phyloP scores from a whole-genome alignment of 2,329 filamentous ascomycete genomes.

The Thermothelomyces thermophilus region DNA sequence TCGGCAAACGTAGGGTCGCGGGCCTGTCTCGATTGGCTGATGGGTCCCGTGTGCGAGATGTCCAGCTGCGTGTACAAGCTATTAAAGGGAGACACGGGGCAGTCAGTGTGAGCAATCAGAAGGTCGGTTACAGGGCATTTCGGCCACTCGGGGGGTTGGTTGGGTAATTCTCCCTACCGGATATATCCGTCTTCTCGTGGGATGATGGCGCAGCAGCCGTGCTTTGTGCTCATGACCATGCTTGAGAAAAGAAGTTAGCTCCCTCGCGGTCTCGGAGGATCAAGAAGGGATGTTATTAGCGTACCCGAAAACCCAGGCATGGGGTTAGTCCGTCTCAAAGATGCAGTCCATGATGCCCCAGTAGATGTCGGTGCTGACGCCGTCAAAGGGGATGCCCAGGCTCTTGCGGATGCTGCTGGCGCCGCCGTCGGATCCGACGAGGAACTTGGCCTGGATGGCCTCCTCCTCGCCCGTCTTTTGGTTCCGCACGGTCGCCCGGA shows the following conservation, averaged over 20 bases:
- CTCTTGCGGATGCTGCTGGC: not conserved
- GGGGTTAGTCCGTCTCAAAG: not conserved
- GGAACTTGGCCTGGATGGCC: not conserved
- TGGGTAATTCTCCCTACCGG: not conserved
- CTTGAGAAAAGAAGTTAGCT: too few relatives aligned
- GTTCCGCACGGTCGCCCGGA: not conserved
- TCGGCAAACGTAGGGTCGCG: not conserved
- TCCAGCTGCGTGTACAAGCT: not conserved
- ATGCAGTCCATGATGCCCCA: constrained; percentile 1
- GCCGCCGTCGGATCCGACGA: not conserved
- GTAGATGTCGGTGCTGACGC: not conserved
- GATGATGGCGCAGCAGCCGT: not conserved
- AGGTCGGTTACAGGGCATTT: too few relatives aligned
- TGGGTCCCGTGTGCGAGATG: not conserved
- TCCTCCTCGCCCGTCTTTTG: not conserved
- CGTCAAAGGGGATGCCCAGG: not conserved
- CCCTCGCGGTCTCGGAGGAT: too few relatives aligned
- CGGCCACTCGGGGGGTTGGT: too few relatives aligned
- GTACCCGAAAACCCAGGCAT: not conserved
- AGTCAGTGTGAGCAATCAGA: too few relatives aligned
- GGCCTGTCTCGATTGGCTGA: not conserved
- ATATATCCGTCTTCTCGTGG: not conserved
- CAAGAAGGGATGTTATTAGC: not conserved
- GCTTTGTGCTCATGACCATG: not conserved
- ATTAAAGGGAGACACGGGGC: not conserved